Percentiles rank a stretch among this genome's conserved stretches.
Evolutionary conservation across 148 eudicot species (phyloP).

Genomic region (Nepenthes gracilis): DNA sequence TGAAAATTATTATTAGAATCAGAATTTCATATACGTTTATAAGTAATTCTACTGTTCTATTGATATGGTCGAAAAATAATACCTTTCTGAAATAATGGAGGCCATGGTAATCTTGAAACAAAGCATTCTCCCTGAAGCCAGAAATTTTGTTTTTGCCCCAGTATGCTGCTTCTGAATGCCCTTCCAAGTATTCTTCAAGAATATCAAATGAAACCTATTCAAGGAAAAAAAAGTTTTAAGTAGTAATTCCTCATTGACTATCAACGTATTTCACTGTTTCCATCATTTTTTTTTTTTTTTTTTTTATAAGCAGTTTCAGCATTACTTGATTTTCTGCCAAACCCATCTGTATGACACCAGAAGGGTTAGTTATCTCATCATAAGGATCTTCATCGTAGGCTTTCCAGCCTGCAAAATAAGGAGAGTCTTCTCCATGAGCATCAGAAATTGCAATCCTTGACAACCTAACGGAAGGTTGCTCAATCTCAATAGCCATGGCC

Average conservation of each 20-base stretch:
- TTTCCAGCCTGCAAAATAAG: conserved; percentile 97
- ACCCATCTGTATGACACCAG: conserved; percentile 93
- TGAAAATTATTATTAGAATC: neutral
- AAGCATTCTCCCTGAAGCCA: conserved; percentile 81
- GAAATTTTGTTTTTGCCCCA: conserved; percentile 35
- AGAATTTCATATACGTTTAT: too few relatives aligned
- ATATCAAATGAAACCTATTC: conserved; percentile 84
- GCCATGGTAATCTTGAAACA: conserved; percentile 97
- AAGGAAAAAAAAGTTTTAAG: conserved; percentile 8
- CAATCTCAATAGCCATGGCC: conserved; percentile 63
- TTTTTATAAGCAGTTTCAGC: neutral
- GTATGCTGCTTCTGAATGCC: conserved; percentile 39
- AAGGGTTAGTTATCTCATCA: conserved; percentile 44
- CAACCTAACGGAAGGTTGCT: conserved; percentile 40
- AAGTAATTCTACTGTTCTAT: neutral
- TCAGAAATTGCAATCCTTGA: conserved; percentile 73
- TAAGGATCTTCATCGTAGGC: conserved; percentile 88
- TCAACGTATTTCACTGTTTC: neutral
- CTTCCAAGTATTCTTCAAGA: conserved; percentile 65
- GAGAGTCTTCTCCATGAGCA: conserved; percentile 95
- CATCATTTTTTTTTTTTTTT: neutral
- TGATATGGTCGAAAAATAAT: neutral
- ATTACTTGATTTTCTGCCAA: conserved; percentile 90
- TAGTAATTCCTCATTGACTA: neutral
- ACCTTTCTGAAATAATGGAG: conserved; percentile 73